Conservation (phyloP, 345 rosid genomes). For the Diplotaxis tenuifolia region DNA sequence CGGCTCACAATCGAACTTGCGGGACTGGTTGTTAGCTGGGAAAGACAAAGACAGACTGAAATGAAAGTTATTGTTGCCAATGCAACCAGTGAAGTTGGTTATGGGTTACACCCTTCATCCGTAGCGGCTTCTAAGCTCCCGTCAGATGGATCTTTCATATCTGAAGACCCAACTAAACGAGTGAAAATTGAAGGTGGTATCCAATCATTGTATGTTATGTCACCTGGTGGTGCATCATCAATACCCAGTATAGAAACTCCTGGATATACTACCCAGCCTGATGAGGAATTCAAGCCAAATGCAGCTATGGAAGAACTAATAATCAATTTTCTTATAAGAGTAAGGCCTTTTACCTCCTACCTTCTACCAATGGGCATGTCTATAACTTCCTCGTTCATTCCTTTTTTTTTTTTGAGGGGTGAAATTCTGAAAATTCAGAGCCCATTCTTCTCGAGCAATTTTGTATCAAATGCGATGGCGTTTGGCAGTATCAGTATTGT, state of each 20-base stretch:
- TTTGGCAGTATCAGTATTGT: not conserved
- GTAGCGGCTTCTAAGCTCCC: slow-evolving; percentile 61
- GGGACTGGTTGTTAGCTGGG: slow-evolving; percentile 97
- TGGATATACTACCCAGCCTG: slow-evolving; percentile 91
- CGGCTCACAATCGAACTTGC: slow-evolving; percentile 98
- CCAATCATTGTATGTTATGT: slow-evolving; percentile 82
- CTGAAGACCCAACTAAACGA: slow-evolving; percentile 75
- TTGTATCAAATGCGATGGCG: not conserved
- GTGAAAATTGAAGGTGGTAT: slow-evolving; percentile 91
- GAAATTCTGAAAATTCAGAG: not conserved
- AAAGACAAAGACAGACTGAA: slow-evolving; percentile 87
- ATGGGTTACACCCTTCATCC: slow-evolving; percentile 53
- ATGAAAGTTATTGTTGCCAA: slow-evolving; percentile 63
- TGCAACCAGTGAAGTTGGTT: slow-evolving; percentile 47
- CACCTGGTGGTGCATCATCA: slow-evolving; percentile 85
- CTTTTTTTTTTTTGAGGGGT: not conserved
- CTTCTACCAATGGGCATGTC: not conserved
- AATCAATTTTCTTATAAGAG: slow-evolving; percentile 92
- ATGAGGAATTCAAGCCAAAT: slow-evolving; percentile 98
- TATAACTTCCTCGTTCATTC: not conserved
- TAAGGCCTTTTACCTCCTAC: slow-evolving; percentile 38
- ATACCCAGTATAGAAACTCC: slow-evolving; percentile 85
- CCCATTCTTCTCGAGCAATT: not conserved
- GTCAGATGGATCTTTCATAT: slow-evolving; percentile 63
- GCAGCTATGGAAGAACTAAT: slow-evolving; percentile 99